Conservation (phyloP, 352 stramenopile species). For the Phytophthora meadii region DNA sequence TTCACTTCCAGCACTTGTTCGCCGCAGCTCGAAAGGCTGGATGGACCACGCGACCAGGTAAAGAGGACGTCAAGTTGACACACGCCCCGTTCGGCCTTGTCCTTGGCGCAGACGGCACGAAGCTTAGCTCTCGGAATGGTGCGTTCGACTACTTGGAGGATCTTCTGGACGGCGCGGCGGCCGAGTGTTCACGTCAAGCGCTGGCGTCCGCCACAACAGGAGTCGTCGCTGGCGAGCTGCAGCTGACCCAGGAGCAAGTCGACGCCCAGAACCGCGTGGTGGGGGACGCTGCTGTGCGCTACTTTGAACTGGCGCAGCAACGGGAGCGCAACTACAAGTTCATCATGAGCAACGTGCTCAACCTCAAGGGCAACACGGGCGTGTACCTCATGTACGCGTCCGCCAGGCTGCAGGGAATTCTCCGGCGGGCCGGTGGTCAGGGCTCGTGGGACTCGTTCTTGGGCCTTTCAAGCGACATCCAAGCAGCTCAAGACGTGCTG, state of each 20-base stretch:
- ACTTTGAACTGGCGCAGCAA: conserved; percentile 87
- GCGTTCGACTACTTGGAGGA: conserved; percentile 83
- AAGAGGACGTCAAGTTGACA: conserved; percentile 58
- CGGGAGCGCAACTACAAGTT: conserved; percentile 90
- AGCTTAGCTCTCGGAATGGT: conserved; percentile 85
- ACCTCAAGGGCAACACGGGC: conserved; percentile 84
- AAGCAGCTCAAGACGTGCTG: conserved; percentile 46
- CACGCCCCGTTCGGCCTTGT: conserved; percentile 84
- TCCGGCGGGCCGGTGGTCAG: conserved; percentile 55
- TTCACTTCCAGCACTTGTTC: conserved; percentile 87
- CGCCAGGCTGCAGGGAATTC: conserved; percentile 75
- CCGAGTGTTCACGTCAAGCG: conserved; percentile 69
- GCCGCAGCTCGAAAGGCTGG: conserved; percentile 58
- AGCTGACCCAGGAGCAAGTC: conserved; percentile 30
- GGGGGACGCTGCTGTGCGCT: conserved; percentile 80
- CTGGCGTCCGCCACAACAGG: conserved; percentile 47
- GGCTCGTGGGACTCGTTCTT: conserved; percentile 33
- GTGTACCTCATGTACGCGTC: conserved; percentile 88
- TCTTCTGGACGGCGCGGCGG: conserved; percentile 66
- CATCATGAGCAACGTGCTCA: conserved; percentile 81
- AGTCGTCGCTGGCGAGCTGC: conserved; percentile 28
- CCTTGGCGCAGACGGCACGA: conserved; percentile 77
- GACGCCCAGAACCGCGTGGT: conserved; percentile 58
- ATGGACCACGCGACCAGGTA: conserved; percentile 43
- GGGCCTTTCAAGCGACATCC: conserved; percentile 30